phyloP scores from a whole-genome alignment of 2,329 filamentous ascomycete species.

The Xylaria sp. region DNA sequence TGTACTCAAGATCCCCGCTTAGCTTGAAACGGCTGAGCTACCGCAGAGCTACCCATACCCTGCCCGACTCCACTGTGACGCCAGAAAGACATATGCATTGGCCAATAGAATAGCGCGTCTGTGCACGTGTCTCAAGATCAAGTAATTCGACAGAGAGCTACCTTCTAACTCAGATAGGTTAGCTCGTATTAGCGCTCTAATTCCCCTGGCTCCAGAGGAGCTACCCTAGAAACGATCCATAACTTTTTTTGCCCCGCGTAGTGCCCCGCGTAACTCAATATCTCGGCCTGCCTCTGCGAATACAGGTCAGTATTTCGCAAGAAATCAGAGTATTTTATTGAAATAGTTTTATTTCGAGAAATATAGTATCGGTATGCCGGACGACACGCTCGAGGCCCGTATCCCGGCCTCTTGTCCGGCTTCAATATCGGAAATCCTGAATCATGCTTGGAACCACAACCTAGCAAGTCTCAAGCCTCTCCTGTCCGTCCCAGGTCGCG shows the following conservation, averaged over 20 bases:
- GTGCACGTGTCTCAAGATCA: conserved; percentile 47
- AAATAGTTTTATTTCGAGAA: neutral
- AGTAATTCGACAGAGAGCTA: neutral
- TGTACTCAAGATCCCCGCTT: neutral
- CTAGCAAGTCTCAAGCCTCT: conserved; percentile 73
- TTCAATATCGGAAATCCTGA: conserved; percentile 61
- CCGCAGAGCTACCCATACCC: neutral
- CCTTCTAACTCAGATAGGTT: neutral
- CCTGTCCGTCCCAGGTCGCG: conserved; percentile 68
- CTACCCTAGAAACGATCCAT: conserved; percentile 34
- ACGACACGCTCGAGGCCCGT: conserved; percentile 64
- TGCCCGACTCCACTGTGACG: conserved; percentile 5
- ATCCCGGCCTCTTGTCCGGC: conserved; percentile 64
- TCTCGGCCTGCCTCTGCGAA: neutral
- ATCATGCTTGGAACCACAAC: conserved; percentile 69
- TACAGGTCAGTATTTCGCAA: neutral
- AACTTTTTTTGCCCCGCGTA: conserved; percentile 28
- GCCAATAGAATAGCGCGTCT: conserved; percentile 59
- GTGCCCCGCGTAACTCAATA: neutral
- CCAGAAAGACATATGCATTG: conserved; percentile 48
- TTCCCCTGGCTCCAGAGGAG: conserved; percentile 53
- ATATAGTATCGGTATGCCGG: conserved; percentile 34
- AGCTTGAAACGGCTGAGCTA: conserved; percentile 4
- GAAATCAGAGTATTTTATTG: neutral
- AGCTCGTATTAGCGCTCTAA: conserved; percentile 4